phyloP scores from a whole-genome alignment of 192 early-diverging fungal genomes.

The Pilaira anomala region DNA sequence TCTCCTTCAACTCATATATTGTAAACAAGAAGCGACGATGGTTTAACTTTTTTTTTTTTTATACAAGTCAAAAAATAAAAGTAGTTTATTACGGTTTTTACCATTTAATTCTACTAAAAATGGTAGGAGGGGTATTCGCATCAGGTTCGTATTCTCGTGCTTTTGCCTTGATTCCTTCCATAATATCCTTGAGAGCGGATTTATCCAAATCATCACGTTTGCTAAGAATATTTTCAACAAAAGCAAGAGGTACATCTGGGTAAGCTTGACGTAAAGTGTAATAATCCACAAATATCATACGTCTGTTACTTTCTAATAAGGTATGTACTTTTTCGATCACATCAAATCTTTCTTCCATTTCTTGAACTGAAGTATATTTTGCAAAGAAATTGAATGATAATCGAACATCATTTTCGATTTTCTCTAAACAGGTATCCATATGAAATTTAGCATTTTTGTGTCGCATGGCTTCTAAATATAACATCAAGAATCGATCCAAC shows the following conservation, averaged over 20 bases:
- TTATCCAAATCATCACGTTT: constrained; percentile 92
- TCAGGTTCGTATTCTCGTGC: constrained; percentile 56
- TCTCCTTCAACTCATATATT: no score
- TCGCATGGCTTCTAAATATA: constrained; percentile 81
- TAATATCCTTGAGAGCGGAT: constrained; percentile 77
- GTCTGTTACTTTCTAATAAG: constrained; percentile 77
- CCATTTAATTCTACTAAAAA: constrained; percentile 56
- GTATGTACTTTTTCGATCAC: constrained; percentile 77
- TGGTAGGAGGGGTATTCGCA: constrained; percentile 45
- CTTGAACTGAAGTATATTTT: constrained; percentile 63
- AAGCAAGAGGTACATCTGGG: constrained; percentile 85
- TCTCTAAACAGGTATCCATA: constrained; percentile 61
- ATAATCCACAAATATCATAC: constrained; percentile 88
- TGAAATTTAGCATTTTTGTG: constrained; percentile 77
- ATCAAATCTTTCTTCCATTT: constrained; percentile 80
- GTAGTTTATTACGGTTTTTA: constrained; percentile 11
- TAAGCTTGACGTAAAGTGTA: constrained; percentile 86
- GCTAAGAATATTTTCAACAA: constrained; percentile 87
- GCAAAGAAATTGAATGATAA: constrained; percentile 76
- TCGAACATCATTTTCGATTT: constrained; percentile 74
- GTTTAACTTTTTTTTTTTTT: no score
- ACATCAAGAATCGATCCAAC: constrained; percentile 79
- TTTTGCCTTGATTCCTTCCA: constrained; percentile 76
- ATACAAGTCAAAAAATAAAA: not conserved
- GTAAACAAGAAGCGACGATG: no score